These are phyloP conservation scores for Paramecium pentaurelia DNA, from an alignment of 73 alveolate genomes.

Conservation along the genomic window DNA sequence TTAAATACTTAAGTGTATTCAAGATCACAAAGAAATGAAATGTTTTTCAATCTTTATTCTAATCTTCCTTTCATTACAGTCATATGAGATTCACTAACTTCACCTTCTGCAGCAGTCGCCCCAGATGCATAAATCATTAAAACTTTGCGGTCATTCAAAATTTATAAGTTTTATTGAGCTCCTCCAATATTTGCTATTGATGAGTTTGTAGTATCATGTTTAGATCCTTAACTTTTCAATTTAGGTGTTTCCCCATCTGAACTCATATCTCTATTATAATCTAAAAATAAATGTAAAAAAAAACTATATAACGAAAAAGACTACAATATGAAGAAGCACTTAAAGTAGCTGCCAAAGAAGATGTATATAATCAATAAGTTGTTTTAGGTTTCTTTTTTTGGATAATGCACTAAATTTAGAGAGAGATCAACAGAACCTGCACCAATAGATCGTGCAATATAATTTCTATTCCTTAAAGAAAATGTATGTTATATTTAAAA, in stretches of 20 bases:
- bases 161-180: not conserved
- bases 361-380: not conserved
- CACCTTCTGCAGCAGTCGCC: slow-evolving; percentile 52
- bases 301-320: not conserved
- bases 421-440: not conserved
- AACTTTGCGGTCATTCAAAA: slow-evolving; percentile 39
- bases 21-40: slow-evolving; percentile 50
- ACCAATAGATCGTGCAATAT: not conserved
- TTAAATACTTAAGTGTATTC: slow-evolving; percentile 36
- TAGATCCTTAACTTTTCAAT: not conserved
- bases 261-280: not conserved
- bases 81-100: not conserved
- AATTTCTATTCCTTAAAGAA: not conserved
- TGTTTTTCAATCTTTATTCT: not conserved
- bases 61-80: not conserved
- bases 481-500: not conserved
- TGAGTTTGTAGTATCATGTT: not conserved
- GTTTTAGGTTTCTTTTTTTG: not conserved
- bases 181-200: not conserved
- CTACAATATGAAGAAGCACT: not conserved
- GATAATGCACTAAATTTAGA: not conserved
- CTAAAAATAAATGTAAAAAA: not conserved
- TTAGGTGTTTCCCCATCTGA: not conserved
- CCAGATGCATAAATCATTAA: slow-evolving; percentile 55
- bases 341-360: not conserved